Conservation (phyloP, 495 filamentous ascomycete genomes). For the Aspergillus homomorphus region DNA sequence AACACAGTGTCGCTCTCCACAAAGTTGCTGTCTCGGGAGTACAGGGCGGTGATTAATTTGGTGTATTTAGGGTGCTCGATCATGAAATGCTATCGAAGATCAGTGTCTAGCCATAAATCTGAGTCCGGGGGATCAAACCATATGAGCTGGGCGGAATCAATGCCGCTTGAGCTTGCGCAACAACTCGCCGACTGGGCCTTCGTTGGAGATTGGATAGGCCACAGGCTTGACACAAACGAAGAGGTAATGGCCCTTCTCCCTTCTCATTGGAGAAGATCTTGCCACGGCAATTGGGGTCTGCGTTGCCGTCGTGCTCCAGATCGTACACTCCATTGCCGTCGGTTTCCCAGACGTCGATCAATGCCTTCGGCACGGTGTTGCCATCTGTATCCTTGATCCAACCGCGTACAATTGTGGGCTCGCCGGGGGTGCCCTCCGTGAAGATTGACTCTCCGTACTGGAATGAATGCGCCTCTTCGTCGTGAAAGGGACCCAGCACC, state of each 20-base stretch:
- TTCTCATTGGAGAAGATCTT: conserved; percentile 62
- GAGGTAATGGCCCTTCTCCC: conserved; percentile 69
- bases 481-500: conserved; percentile 78
- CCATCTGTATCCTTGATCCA: conserved; percentile 62
- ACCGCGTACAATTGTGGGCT: conserved; percentile 60
- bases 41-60: conserved; percentile 52
- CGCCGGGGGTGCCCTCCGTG: conserved; percentile 51
- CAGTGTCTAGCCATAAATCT: conserved; percentile 63
- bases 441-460: conserved; percentile 64
- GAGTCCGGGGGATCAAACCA: conserved; percentile 68
- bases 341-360: conserved; percentile 82
- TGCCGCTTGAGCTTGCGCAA: conserved; percentile 18
- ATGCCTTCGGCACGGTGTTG: conserved; percentile 58
- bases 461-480: conserved; percentile 21
- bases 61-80: conserved; percentile 5
- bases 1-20: conserved; percentile 81
- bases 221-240: conserved; percentile 77
- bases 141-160: conserved; percentile 11
- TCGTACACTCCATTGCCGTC: conserved; percentile 77
- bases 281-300: conserved; percentile 66
- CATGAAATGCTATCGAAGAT: neutral
- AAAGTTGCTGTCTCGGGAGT: conserved; percentile 70
- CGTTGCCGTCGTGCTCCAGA: conserved; percentile 63
- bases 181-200: conserved; percentile 37
- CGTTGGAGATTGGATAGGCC: conserved; percentile 74